phyloP scores from a whole-genome alignment of 148 eudicot genomes.

The Chenopodium album region DNA sequence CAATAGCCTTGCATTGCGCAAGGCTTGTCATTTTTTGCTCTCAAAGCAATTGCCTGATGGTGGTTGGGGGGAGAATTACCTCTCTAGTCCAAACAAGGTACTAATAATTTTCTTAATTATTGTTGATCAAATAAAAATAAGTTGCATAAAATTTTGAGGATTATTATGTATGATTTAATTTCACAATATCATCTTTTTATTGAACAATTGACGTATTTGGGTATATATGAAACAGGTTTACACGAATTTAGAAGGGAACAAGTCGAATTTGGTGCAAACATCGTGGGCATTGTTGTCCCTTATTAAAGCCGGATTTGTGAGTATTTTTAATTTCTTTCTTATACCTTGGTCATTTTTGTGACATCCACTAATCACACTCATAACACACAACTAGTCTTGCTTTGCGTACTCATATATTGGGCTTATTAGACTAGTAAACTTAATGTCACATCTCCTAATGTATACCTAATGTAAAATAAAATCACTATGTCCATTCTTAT shows the following conservation, averaged over 20 bases:
- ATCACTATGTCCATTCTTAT: no score
- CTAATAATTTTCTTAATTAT: no score
- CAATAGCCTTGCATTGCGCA: slow-evolving; percentile 40
- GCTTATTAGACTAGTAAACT: no score
- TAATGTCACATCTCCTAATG: no score
- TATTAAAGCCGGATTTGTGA: slow-evolving; percentile 63
- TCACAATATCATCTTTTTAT: not conserved
- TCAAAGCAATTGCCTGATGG: slow-evolving; percentile 59
- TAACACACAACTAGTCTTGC: no score
- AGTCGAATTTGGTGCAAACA: slow-evolving; percentile 58
- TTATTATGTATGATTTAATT: not conserved
- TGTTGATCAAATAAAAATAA: not conserved
- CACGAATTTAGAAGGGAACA: slow-evolving; percentile 50
- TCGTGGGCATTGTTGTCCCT: slow-evolving; percentile 75
- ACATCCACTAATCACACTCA: no score
- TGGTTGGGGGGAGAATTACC: slow-evolving; percentile 74
- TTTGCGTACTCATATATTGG: no score
- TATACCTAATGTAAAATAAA: no score
- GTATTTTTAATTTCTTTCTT: not conserved
- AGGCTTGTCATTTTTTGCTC: slow-evolving; percentile 51
- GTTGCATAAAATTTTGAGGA: no score
- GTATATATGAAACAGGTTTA: slow-evolving; percentile 34
- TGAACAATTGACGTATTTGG: not conserved
- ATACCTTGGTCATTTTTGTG: no score
- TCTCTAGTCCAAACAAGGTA: slow-evolving; percentile 60